phyloP scores from a whole-genome alignment of 2,329 filamentous ascomycete genomes.

The Paecilomyces formosus region DNA sequence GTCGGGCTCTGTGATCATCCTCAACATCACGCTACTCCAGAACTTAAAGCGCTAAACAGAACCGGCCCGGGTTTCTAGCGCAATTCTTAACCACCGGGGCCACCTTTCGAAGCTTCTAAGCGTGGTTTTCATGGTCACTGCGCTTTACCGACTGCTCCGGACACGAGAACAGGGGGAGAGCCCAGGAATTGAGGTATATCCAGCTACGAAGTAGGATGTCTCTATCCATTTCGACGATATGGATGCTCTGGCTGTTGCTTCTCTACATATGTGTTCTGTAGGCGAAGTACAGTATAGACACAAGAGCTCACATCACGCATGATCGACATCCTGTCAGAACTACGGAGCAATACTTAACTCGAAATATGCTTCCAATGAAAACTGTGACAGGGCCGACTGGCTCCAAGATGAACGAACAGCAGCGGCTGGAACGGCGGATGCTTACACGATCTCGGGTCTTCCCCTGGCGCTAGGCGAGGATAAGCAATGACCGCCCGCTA shows the following conservation, averaged over 20 bases:
- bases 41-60: not conserved
- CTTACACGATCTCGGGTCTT: not conserved
- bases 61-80: not conserved
- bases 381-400: constrained; percentile 6
- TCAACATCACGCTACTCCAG: not conserved
- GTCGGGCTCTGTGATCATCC: not conserved
- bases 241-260: not conserved
- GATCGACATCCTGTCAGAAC: not conserved
- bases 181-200: not conserved
- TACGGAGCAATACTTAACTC: too few relatives aligned
- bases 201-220: not conserved
- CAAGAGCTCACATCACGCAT: not conserved
- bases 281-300: not conserved
- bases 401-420: not conserved
- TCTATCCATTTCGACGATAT: not conserved
- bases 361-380: not conserved
- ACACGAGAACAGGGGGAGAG: not conserved
- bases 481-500: not conserved
- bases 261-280: too few relatives aligned
- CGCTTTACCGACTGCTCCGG: not conserved
- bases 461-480: not conserved
- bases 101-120: not conserved
- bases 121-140: not conserved
- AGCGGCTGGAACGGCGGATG: not conserved
- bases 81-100: not conserved